A percentile compares a stretch with the other conserved stretches of the same genome.
Evolutionary conservation across 257 asterid species (phyloP).

Genomic region (Nicotiana undulata): DNA sequence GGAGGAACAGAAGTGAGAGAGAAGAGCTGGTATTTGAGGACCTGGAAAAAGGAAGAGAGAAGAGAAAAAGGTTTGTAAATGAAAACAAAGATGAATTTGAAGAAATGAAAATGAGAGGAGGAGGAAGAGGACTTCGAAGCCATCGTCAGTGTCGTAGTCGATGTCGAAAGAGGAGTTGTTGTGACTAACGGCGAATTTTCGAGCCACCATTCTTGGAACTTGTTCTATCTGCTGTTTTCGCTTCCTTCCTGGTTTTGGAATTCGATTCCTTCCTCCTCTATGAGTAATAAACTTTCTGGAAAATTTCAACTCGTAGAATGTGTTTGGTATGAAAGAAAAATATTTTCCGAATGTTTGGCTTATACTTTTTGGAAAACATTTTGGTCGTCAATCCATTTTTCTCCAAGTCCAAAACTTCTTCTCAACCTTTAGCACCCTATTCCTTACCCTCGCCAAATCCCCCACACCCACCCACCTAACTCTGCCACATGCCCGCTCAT

Average conservation of each 20-base stretch:
- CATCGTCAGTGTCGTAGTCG: slow-evolving; percentile 83
- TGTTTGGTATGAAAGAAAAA: too few relatives aligned
- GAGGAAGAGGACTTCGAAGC: slow-evolving; percentile 57
- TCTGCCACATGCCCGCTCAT: too few relatives aligned
- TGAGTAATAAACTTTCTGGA: background rate
- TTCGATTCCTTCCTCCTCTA: background rate
- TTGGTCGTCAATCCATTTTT: too few relatives aligned
- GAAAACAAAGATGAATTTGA: background rate
- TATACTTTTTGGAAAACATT: too few relatives aligned
- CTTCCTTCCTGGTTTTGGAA: background rate
- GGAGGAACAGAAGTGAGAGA: slow-evolving; percentile 88
- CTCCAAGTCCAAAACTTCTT: too few relatives aligned
- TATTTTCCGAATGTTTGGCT: too few relatives aligned
- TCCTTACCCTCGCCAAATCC: too few relatives aligned
- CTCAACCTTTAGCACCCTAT: too few relatives aligned
- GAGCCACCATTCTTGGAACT: slow-evolving; percentile 49
- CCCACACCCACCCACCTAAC: too few relatives aligned
- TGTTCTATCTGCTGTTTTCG: background rate
- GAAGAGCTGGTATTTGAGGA: slow-evolving; percentile 79
- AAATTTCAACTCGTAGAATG: background rate
- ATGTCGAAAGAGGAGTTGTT: slow-evolving; percentile 57
- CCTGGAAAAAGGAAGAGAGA: slow-evolving; percentile 38
- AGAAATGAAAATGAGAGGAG: slow-evolving; percentile 5
- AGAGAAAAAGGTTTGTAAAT: slow-evolving; percentile 13
- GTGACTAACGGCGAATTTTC: slow-evolving; percentile 56